Evolutionary conservation across 352 stramenopile species (phyloP), one percentile per base, ranked within the genome.

Genomic region (Phytopythium oedochilum): DNA sequence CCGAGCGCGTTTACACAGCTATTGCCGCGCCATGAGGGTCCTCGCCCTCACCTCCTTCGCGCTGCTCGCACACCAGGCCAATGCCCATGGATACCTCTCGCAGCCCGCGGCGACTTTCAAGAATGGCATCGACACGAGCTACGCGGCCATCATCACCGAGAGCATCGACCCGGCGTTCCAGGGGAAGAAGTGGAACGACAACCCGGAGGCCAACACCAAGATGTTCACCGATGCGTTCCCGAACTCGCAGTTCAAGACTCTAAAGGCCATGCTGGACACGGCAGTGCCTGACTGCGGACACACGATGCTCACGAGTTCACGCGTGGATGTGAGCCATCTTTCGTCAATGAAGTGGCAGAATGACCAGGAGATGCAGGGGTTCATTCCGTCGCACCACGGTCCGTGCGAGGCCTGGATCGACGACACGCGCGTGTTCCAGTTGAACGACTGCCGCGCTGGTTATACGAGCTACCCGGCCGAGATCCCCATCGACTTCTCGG

Each of bases 401-500:
- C 73, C 71, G 4, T 86, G 73, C 23, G 75, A 86, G 46, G 54
- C 57, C 34, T 84, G 66, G 66, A 77, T 83, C 54, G 66, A 71
- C 53, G 56, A 75, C 51, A 72, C 25, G 5, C 61, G 57, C 32
- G 66, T 80, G 26, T 64, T 78, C 47, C 49, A 68, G 8, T 69
- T 61, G 0, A 57, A 77, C 46, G 64, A 86, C 53, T 88, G 76
- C 40, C 58, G 47, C 17, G 61, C 47, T 2, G 56, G 65, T 31
- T 86, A 62, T 57, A 64, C 51, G 8, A 42, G 2, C 1, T 83
- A 78, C 59, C 79, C 79, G 11, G 76, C 75, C 7, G 49, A 72
- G 14, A 70, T 89, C 40, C 66, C 70, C 2, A 55, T 87, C 34
- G 71, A 88, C 54, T 87, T 68, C 48, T 71, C 70, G 14, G 57